These are phyloP conservation scores for Lasiosphaeris hirsuta DNA, from an alignment of 495 filamentous ascomycete species.

Conservation along the genomic window DNA sequence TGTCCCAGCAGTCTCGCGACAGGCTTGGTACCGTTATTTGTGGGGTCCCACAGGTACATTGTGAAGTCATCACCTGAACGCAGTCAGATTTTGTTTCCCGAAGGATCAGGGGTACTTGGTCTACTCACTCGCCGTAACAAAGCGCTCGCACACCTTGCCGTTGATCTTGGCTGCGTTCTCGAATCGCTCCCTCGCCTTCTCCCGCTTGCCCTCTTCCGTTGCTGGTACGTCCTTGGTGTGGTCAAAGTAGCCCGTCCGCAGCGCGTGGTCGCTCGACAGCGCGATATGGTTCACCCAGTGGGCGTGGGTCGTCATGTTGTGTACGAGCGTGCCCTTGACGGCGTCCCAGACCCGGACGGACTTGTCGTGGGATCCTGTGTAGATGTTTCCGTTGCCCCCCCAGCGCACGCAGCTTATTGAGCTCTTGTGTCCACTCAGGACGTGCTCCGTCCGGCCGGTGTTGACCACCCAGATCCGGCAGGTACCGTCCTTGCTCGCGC, in stretches of 20 bases:
- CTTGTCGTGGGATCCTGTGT: conserved; percentile 72
- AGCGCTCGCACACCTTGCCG: conserved; percentile 74
- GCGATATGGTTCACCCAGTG: conserved; percentile 97
- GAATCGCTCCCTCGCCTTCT: conserved; percentile 79
- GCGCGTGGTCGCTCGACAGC: conserved; percentile 86
- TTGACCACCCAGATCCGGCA: conserved; percentile 85
- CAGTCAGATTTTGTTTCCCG: conserved; percentile 1
- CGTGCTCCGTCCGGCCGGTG: conserved; percentile 70
- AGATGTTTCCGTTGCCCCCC: conserved; percentile 82
- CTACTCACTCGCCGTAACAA: conserved; percentile 66
- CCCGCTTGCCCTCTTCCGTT: conserved; percentile 64
- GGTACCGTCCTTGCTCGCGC: conserved; percentile 86
- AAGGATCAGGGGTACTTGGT: background rate
- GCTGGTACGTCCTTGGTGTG: conserved; percentile 66
- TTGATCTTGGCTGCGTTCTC: conserved; percentile 79
- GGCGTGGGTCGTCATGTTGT: conserved; percentile 77
- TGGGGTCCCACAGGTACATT: conserved; percentile 93
- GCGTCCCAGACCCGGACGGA: conserved; percentile 90
- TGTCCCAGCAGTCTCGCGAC: conserved; percentile 86
- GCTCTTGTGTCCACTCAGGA: conserved; percentile 82
- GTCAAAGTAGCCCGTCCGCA: conserved; percentile 84
- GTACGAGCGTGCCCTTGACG: conserved; percentile 69
- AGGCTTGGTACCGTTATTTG: conserved; percentile 69
- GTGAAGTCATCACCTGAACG: conserved; percentile 83
- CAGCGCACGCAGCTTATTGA: conserved; percentile 89